Evolutionary conservation across 2,329 filamentous ascomycete genomes (phyloP).

Genomic region (Hypocreales sp.): DNA sequence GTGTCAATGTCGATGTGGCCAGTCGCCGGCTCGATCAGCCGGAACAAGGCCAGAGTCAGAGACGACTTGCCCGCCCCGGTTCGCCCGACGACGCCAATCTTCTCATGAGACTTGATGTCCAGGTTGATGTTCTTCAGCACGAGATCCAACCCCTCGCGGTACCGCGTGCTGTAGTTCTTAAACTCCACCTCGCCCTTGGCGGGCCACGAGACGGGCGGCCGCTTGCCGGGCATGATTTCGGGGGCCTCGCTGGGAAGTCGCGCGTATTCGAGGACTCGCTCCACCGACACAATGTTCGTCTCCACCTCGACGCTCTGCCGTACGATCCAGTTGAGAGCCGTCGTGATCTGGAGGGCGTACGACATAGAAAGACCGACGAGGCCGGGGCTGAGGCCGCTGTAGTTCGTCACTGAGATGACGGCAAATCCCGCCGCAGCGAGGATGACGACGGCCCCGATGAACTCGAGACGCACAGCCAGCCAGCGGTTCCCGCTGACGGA

Average conservation of each 20-base stretch:
- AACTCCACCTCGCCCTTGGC: constrained; percentile 78
- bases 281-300: constrained; percentile 98
- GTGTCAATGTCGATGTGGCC: constrained; percentile 82
- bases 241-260: constrained; percentile 82
- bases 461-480: constrained; percentile 88
- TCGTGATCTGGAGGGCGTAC: constrained; percentile 91
- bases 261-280: constrained; percentile 93
- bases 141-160: constrained; percentile 76
- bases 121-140: constrained; percentile 88
- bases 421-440: constrained; percentile 70
- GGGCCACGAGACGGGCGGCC: constrained; percentile 85
- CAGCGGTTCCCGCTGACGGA: constrained; percentile 90
- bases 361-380: constrained; percentile 90
- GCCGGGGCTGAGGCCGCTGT: constrained; percentile 50
- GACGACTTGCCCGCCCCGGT: constrained; percentile 95
- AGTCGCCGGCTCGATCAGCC: constrained; percentile 76
- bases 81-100: constrained; percentile 92
- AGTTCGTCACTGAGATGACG: constrained; percentile 61
- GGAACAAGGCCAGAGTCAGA: constrained; percentile 81
- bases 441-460: constrained; percentile 90
- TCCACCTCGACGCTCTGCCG: constrained; percentile 98
- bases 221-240: constrained; percentile 77
- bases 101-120: constrained; percentile 89
- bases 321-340: constrained; percentile 97
- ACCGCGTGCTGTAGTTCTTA: constrained; percentile 86